Evolutionary conservation across 2,329 filamentous ascomycete genomes (phyloP).

Genomic region (Claviceps spartinae): DNA sequence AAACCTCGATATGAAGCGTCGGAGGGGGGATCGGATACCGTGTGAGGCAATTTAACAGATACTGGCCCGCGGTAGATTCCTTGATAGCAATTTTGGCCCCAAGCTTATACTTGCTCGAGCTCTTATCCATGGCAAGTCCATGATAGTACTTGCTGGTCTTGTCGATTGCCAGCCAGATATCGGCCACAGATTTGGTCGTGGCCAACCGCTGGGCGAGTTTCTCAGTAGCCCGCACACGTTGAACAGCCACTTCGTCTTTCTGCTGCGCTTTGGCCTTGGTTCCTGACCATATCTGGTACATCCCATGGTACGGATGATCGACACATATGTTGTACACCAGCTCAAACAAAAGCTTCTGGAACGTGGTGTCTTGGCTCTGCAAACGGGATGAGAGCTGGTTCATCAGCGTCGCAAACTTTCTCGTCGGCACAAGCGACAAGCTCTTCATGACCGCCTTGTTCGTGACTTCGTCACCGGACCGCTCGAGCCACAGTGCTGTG

Average conservation of each 20-base stretch:
- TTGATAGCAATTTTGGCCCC: conserved; percentile 51
- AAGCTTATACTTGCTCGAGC: conserved; percentile 52
- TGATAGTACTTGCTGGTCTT: conserved; percentile 58
- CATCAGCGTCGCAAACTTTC: conserved; percentile 86
- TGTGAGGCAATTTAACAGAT: conserved; percentile 48
- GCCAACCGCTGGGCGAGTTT: conserved; percentile 50
- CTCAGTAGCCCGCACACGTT: conserved; percentile 60
- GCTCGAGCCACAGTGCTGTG: conserved; percentile 85
- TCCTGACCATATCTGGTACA: conserved; percentile 91
- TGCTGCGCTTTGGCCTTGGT: conserved; percentile 53
- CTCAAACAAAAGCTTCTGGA: conserved; percentile 61
- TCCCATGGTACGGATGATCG: conserved; percentile 91
- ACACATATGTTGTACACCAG: conserved; percentile 74
- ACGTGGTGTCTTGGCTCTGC: conserved; percentile 53
- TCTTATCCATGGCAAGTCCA: conserved; percentile 49
- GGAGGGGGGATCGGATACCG: conserved; percentile 69
- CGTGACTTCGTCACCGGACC: conserved; percentile 60
- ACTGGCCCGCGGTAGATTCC: conserved; percentile 48
- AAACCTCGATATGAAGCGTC: conserved; percentile 72
- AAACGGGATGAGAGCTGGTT: conserved; percentile 94
- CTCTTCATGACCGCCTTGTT: conserved; percentile 64
- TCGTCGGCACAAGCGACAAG: conserved; percentile 63
- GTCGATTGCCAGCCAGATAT: conserved; percentile 58
- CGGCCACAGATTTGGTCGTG: conserved; percentile 34
- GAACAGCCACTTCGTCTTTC: conserved; percentile 61